These are phyloP conservation scores for Teratosphaeria viscida DNA, from an alignment of 2,329 filamentous ascomycete species.

Conservation along the genomic window DNA sequence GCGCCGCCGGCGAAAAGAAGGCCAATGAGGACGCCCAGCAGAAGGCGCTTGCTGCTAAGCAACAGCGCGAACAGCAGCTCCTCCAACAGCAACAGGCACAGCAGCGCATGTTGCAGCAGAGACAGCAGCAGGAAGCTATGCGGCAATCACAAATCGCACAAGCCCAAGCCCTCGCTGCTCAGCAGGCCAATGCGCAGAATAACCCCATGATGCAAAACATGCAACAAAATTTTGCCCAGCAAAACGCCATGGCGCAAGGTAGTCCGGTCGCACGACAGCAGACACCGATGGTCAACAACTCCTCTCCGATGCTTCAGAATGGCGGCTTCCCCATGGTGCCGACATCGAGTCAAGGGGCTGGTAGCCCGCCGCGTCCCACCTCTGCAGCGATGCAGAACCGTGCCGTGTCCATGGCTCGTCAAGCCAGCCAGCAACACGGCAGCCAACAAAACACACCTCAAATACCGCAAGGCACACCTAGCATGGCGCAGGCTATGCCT, in stretches of 20 bases:
- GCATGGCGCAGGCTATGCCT: slow-evolving; percentile 24
- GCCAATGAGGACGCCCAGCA: slow-evolving; percentile 41
- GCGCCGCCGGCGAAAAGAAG: slow-evolving; percentile 26
- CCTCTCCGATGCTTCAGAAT: slow-evolving; percentile 33
- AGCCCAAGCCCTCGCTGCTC: slow-evolving; percentile 14
- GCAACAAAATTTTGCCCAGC: slow-evolving; percentile 40
- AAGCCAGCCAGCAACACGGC: slow-evolving; percentile 28
- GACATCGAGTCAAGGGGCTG: slow-evolving; percentile 55
- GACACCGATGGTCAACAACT: slow-evolving; percentile 34
- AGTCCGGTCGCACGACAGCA: slow-evolving; percentile 49
- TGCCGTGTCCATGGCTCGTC: slow-evolving; percentile 25
- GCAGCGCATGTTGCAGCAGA: slow-evolving; percentile 10
- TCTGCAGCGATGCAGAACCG: slow-evolving; percentile 47
- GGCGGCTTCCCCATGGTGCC: slow-evolving; percentile 43
- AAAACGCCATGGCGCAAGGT: slow-evolving; percentile 38
- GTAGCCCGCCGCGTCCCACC: slow-evolving; percentile 54
- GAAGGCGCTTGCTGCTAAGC: slow-evolving; percentile 38
- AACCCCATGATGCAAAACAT: slow-evolving; percentile 25
- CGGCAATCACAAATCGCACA: slow-evolving; percentile 17
- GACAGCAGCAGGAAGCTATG: slow-evolving; percentile 21
- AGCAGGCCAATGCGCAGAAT: slow-evolving; percentile 29
- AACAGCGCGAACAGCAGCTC: slow-evolving; percentile 20
- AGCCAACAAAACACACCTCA: slow-evolving; percentile 28
- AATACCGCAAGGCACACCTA: slow-evolving; percentile 28
- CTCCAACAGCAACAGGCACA: slow-evolving; percentile 8